Base-by-base conservation (phyloP, 2,329 filamentous ascomycete species). In the Colletotrichum lindemuthianum region DNA sequence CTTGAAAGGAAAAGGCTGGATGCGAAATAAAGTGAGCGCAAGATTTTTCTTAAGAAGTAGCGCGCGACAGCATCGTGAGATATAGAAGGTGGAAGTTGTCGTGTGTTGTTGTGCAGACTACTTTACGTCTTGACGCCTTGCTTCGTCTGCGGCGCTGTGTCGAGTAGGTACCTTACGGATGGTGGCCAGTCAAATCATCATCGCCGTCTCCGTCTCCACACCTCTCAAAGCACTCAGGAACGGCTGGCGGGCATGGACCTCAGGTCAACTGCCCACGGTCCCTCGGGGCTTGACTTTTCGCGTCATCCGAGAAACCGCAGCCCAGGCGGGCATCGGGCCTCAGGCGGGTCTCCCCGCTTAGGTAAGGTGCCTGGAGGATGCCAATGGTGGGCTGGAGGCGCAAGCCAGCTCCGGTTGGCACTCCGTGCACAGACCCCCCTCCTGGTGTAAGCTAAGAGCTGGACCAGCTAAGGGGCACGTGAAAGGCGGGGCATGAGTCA, bases 401-500 rank as follows among this genome's bases (percentile, higher is more conserved):
- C 45, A 40, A 39, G 37, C 8, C 43, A 43, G 5, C 33, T 48
- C 60, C 55, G 52, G 55, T 37, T 45, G 40, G 34, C 36, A 37
- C 12, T 36, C 45, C 34, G 45, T 39, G 61, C 61, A 65, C 51
- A 36, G 51, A 65, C 52, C 63, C 16, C 16, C 34, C 12, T 11
- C 11, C 33, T 64, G 49, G 39, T 39, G 12, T 11, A 11, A 7
- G 59, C 12, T 10, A 3, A n/a, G 16, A 24, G 24, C 24, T 24
- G 24, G 24, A 24, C 24, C 16, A 8, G n/a, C 41, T 32, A 33
- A 3, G 4, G 50, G 33, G 48, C 63, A 66, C 63, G 63, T 66
- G 63, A 63, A 66, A 66, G 54, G 63, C 54, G 63, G 63, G 63
- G 63, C 60, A 64, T 40, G 37, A 64, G 48, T 53, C 48, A 64